Base-by-base conservation (phyloP, 2,329 filamentous ascomycete species). In the Periglandula ipomoeae region DNA sequence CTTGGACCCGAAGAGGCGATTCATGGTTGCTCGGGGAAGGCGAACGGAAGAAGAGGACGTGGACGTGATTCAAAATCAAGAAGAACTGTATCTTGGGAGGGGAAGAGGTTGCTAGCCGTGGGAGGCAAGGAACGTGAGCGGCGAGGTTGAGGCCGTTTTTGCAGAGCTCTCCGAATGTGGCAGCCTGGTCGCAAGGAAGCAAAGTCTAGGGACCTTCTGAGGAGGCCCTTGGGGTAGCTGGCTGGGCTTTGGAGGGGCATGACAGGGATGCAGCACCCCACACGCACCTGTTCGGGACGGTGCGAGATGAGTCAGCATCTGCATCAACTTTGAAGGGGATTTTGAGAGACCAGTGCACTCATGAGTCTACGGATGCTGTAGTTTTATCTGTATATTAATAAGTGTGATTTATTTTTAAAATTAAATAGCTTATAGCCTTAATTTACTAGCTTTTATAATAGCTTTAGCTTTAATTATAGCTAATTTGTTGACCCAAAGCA, bases 1-100 rank as follows among this genome's bases (percentile, higher is more conserved):
- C 71, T 90, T 93, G 59, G 85, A 79, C 65, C 93, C 93, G 67
- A 98, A 98, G 59, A 98, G 78, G 60, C 93, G 87, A 68, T 98
- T 97, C 93, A 98, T 97, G 54, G 48, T 75, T 68, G 53, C 24
- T 9, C 38, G 23, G 17, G 30, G 22, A 20, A 20, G 13, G 20
- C 3, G 44, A 6, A 19, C 15, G 7, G 30, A 7, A 11, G 10
- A 20, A 24, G 34, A 32, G 19, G 20, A 38, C 11, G 20, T 20
- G 39, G 34, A 39, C 17, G 10, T 22, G 11, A 3, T 11, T 19
- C 19, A 39, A 13, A 38, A 17, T 34, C 24, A 2, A 38, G 17
- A 11, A 38, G n/a, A n/a, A n/a, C n/a, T n/a, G n/a, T n/a, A 32
- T 32, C 30, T 32, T 8, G 30, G 30, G 30, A 10, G 20, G 5